Evolutionary conservation across 371 early-diverging fungal species (phyloP).

Genomic region (Mortierella sp.): DNA sequence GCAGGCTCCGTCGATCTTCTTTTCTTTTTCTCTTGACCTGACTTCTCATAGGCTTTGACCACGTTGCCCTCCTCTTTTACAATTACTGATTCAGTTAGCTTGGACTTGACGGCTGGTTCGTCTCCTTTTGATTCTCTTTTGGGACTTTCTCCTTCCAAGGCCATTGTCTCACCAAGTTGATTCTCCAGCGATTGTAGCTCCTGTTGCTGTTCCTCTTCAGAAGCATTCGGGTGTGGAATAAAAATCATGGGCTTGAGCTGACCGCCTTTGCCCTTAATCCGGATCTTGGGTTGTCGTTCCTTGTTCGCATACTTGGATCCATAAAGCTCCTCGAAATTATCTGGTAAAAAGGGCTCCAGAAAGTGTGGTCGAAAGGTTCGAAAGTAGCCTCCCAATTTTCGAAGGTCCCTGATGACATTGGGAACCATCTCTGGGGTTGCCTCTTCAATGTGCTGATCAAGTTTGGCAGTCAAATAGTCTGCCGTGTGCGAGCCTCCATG

Average conservation of each 20-base stretch:
- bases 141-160: background rate
- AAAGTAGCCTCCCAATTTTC: slow-evolving; percentile 48
- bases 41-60: no score
- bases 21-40: no score
- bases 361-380: slow-evolving; percentile 39
- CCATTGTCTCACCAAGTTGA: background rate
- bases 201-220: slow-evolving; percentile 37
- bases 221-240: slow-evolving; percentile 48
- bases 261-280: slow-evolving; percentile 40
- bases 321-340: slow-evolving; percentile 27
- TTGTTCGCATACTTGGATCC: slow-evolving; percentile 6
- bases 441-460: slow-evolving; percentile 32
- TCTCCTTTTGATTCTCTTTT: background rate
- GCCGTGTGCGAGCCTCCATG: slow-evolving; percentile 51
- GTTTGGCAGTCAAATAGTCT: slow-evolving; percentile 41
- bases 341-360: slow-evolving; percentile 39
- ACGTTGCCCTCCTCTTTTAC: no score
- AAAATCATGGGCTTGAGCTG: slow-evolving; percentile 45
- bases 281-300: slow-evolving; percentile 23
- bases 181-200: slow-evolving; percentile 21
- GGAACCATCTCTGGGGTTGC: slow-evolving; percentile 35
- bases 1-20: no score
- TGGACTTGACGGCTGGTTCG: no score
- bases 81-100: no score
- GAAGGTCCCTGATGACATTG: slow-evolving; percentile 23